These are phyloP conservation scores for Zygotorulaspora chibaensis DNA, from an alignment of 805 yeast genomes.

Conservation along the genomic window DNA sequence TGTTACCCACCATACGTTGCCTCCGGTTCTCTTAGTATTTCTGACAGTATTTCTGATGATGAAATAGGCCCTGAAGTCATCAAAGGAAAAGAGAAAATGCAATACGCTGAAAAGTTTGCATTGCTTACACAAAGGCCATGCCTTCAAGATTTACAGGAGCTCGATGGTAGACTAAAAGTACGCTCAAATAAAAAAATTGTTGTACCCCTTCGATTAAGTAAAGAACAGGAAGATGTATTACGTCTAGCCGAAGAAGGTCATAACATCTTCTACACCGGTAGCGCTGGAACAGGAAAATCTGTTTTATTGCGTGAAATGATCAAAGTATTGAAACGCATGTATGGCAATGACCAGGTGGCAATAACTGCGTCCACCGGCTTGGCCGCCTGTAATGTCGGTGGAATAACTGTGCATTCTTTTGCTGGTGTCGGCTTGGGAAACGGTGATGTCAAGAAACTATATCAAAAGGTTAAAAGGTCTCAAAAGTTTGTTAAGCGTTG, in stretches of 20 bases:
- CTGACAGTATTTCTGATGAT: not conserved
- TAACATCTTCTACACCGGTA: constrained; percentile 88
- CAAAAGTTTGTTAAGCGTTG: constrained; percentile 50
- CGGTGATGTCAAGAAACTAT: constrained; percentile 44
- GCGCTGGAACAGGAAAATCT: constrained; percentile 98
- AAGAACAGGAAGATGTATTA: constrained; percentile 64
- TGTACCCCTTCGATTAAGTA: constrained; percentile 39
- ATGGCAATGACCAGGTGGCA: constrained; percentile 52
- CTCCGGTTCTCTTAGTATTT: too few relatives aligned
- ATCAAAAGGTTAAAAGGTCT: constrained; percentile 51
- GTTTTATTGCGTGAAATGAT: constrained; percentile 68
- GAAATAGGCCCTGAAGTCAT: constrained; percentile 11
- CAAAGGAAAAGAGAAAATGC: constrained; percentile 8
- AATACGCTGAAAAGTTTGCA: constrained; percentile 28
- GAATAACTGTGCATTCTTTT: constrained; percentile 70
- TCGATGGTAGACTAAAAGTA: constrained; percentile 11
- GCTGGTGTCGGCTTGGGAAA: constrained; percentile 74
- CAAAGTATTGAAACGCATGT: constrained; percentile 43
- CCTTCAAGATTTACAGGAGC: constrained; percentile 12
- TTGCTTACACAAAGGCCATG: constrained; percentile 33
- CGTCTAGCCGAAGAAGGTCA: constrained; percentile 59
- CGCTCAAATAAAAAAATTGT: constrained; percentile 27
- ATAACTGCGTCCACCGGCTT: constrained; percentile 83
- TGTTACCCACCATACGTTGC: too few relatives aligned
- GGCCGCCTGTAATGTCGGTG: constrained; percentile 80